Base-by-base conservation (phyloP, 2,329 filamentous ascomycete species). In the Diaporthe ilicicola region DNA sequence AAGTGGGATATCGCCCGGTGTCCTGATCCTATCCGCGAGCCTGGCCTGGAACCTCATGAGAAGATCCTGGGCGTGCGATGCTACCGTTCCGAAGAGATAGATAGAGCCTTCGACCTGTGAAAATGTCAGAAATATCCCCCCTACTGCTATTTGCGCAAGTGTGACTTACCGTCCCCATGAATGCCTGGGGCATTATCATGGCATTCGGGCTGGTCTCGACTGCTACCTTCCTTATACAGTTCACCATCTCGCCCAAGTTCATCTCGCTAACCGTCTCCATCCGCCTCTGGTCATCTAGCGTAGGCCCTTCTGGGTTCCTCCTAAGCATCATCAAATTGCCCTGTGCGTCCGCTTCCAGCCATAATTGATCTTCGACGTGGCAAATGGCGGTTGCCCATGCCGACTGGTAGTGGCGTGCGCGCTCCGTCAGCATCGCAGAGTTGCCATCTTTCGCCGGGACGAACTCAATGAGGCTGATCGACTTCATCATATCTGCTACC, bases 401-500 rank as follows among this genome's bases (percentile, higher is more conserved):
- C 0, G 93, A 91, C 76, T 95, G 90, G 76, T 92, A 94, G 78
- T 98, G 94, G 24, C 95, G 88, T 4, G 92, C 93, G 3, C 93
- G 85, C 83, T 97, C 94, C 0, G 86, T 85, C 9, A 98, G 85
- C 66, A 85, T 88, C 67, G 91, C 88, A 13, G 86, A 82, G n/a
- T 88, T 81, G 0, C 87, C 89, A 3, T 88, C 82, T 27, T 85
- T 80, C 2, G 89, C 87, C 3, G 87, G 86, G 0, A 86, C 84
- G 77, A 92, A 96, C 77, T 96, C 87, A 10, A 98, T 85, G 7
- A 98, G 83, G 1, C 92, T 91, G 29, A 97, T 85, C 1, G 94
- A 97, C 82, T 98, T 98, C 93, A 97, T 98, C 55, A 99, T 84
- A 78, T 99, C 96, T 0, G 92, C 93, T 12, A 98, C 91, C 0